Percentiles rank a stretch among this genome's conserved stretches.
phyloP scores from a whole-genome alignment of 148 eudicot genomes.

The Cornus kousa region DNA sequence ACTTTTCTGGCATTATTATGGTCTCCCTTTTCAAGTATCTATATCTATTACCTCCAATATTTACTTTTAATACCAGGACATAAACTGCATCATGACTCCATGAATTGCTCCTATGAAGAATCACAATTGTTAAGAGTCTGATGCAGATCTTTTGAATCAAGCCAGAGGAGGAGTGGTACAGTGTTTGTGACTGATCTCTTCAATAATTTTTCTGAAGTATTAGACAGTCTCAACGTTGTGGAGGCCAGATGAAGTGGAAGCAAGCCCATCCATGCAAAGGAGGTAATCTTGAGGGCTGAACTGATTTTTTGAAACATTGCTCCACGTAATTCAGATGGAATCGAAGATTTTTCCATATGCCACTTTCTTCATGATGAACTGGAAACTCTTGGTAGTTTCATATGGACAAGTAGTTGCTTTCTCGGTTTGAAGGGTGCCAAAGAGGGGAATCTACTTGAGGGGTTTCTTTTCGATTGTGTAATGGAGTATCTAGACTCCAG shows the following conservation, averaged over 20 bases:
- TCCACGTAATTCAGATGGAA: conserved; percentile 18
- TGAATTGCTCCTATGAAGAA: conserved; percentile 27
- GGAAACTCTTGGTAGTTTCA: conserved; percentile 53
- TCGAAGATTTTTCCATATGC: conserved; percentile 46
- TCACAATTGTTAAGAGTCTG: conserved; percentile 26
- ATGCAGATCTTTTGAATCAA: conserved; percentile 38
- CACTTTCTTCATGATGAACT: conserved; percentile 56
- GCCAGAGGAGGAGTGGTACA: conserved; percentile 12
- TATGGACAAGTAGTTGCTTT: conserved; percentile 43
- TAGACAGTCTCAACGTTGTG: conserved; percentile 39
- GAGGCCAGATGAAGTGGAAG: conserved; percentile 38
- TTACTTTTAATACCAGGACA: conserved; percentile 30
- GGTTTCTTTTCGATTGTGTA: conserved; percentile 71
- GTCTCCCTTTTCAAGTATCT: background rate
- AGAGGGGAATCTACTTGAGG: conserved; percentile 43
- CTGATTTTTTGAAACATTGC: conserved; percentile 42
- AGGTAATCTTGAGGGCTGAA: conserved; percentile 58
- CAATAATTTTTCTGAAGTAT: conserved; percentile 41
- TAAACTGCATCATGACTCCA: conserved; percentile 29
- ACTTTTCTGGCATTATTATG: background rate
- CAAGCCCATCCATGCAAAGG: conserved; percentile 45
- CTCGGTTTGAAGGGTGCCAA: conserved; percentile 48
- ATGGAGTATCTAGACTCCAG: conserved; percentile 61
- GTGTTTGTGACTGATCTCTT: conserved; percentile 37
- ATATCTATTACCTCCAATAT: background rate